phyloP scores from a whole-genome alignment of 179 eudicot species.

The Silene noctiflora region DNA sequence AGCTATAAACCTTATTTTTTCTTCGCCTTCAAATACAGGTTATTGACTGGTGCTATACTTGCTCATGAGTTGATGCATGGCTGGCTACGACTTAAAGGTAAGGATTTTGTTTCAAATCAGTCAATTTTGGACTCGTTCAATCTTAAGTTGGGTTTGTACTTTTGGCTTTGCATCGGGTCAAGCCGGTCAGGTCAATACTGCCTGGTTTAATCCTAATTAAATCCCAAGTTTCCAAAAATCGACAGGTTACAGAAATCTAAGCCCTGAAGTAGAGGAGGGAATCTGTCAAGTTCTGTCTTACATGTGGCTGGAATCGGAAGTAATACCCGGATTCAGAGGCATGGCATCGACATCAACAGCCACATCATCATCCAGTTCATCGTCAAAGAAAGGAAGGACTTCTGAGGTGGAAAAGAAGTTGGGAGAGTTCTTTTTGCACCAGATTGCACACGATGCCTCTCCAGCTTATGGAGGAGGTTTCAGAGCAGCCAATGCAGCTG shows the following conservation, averaged over 20 bases:
- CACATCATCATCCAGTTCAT: conserved; percentile 38
- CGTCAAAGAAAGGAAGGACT: conserved; percentile 78
- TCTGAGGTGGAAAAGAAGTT: conserved; percentile 71
- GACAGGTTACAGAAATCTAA: conserved; percentile 55
- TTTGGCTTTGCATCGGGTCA: too few relatives aligned
- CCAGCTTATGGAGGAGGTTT: conserved; percentile 95
- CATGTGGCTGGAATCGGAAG: conserved; percentile 98
- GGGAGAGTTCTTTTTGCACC: conserved; percentile 89
- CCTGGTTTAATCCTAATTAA: too few relatives aligned
- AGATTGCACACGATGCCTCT: conserved; percentile 81
- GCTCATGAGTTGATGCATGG: conserved; percentile 98
- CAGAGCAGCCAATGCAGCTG: conserved; percentile 83
- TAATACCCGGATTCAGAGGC: conserved; percentile 50
- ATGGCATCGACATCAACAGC: conserved; percentile 61
- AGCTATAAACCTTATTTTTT: conserved; percentile 8
- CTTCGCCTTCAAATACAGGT: conserved; percentile 39
- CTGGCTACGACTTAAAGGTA: conserved; percentile 96
- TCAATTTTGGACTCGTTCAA: too few relatives aligned
- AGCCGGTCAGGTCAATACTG: too few relatives aligned
- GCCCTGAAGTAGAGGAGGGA: conserved; percentile 89
- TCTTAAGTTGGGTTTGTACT: too few relatives aligned
- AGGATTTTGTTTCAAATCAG: too few relatives aligned
- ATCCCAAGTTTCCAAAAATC: neutral
- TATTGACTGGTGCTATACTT: conserved; percentile 93
- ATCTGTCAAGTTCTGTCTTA: conserved; percentile 90